Conservation (phyloP, 306 rosid species). For the Cyamopsis tetragonoloba region DNA sequence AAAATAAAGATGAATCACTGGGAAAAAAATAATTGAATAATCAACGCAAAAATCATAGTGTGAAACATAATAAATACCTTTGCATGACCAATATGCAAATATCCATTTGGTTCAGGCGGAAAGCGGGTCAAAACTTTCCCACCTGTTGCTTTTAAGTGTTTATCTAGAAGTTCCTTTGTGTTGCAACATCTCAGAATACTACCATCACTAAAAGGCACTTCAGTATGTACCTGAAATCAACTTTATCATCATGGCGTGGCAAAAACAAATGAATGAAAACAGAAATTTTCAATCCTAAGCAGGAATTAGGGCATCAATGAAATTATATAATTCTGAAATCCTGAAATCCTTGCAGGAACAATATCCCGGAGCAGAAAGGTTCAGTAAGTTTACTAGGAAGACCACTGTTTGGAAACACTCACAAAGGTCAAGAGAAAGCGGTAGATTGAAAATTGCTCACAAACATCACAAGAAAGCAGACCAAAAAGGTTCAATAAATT, state of each 20-base stretch:
- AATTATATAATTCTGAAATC: slow-evolving; percentile 14
- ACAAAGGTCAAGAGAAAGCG: not conserved
- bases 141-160: slow-evolving; percentile 62
- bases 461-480: too few relatives aligned
- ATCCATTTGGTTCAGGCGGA: slow-evolving; percentile 99
- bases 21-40: not conserved
- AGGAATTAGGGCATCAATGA: not conserved
- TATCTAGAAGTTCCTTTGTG: slow-evolving; percentile 71
- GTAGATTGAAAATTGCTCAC: not conserved
- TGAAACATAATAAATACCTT: slow-evolving; percentile 49
- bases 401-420: not conserved
- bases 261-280: not conserved
- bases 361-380: slow-evolving; percentile 10
- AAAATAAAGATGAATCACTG: not conserved
- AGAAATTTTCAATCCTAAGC: not conserved
- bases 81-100: slow-evolving; percentile 97
- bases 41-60: not conserved
- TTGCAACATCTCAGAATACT: slow-evolving; percentile 85
- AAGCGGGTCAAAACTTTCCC: slow-evolving; percentile 87
- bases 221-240: slow-evolving; percentile 81
- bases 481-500: too few relatives aligned
- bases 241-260: slow-evolving; percentile 17
- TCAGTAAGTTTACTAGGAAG: not conserved
- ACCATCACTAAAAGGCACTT: slow-evolving; percentile 81
- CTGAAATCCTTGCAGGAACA: slow-evolving; percentile 1